Conservation (phyloP, 495 filamentous ascomycete species). For the Daldinia childiae region DNA sequence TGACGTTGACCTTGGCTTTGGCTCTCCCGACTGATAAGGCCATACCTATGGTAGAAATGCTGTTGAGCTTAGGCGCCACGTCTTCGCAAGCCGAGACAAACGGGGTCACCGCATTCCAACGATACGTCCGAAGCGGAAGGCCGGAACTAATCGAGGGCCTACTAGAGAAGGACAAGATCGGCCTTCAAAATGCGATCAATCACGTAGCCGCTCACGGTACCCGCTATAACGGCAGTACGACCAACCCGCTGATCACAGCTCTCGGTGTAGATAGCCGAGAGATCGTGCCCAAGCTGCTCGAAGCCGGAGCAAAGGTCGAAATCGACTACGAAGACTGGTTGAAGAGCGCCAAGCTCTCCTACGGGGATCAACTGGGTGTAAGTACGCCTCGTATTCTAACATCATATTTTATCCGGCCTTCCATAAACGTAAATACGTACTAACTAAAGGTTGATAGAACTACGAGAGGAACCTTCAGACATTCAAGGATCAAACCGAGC, state of each 20-base stretch:
- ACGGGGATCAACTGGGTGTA: slow-evolving; percentile 34
- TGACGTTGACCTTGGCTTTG: slow-evolving; percentile 69
- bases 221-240: slow-evolving; percentile 45
- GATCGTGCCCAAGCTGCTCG: slow-evolving; percentile 53
- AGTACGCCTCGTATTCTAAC: slow-evolving; percentile 8
- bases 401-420: neutral
- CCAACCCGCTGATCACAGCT: slow-evolving; percentile 51
- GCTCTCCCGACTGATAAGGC: slow-evolving; percentile 68
- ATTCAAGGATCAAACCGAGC: slow-evolving; percentile 54
- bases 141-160: slow-evolving; percentile 63
- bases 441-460: slow-evolving; percentile 43
- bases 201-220: slow-evolving; percentile 55
- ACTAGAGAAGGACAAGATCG: slow-evolving; percentile 67
- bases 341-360: slow-evolving; percentile 49
- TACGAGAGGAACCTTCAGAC: slow-evolving; percentile 54
- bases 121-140: slow-evolving; percentile 58
- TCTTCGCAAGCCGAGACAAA: slow-evolving; percentile 74
- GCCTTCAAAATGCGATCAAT: slow-evolving; percentile 69
- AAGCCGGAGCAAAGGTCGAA: slow-evolving; percentile 51
- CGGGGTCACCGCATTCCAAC: slow-evolving; percentile 67
- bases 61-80: slow-evolving; percentile 76
- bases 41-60: slow-evolving; percentile 64
- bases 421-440: slow-evolving; percentile 24
- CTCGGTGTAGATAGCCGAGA: slow-evolving; percentile 45
- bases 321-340: slow-evolving; percentile 59